Conservation (phyloP, 257 asterid genomes). For the Gentiana straminea region DNA sequence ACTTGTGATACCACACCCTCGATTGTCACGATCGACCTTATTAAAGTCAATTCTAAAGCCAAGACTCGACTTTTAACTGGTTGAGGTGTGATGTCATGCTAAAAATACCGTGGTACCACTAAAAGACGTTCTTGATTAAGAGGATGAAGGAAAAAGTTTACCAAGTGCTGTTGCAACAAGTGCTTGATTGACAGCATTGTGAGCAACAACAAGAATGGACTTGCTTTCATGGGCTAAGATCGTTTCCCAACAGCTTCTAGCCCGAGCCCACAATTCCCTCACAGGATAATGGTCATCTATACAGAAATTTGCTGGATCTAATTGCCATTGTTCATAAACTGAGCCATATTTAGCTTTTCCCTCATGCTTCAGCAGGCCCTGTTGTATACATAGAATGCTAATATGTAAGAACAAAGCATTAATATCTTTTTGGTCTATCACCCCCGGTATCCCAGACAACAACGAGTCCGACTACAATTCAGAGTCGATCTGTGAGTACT, state of each 20-base stretch:
- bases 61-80: too few species aligned
- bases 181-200: constrained; percentile 96
- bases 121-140: background rate
- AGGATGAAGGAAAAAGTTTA: constrained; percentile 14
- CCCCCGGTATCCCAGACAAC: too few species aligned
- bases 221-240: constrained; percentile 66
- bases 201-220: constrained; percentile 86
- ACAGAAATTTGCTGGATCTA: constrained; percentile 68
- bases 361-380: constrained; percentile 89
- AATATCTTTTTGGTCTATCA: too few species aligned
- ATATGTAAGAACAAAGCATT: background rate
- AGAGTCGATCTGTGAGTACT: too few species aligned
- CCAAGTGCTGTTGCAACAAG: constrained; percentile 94
- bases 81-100: too few species aligned
- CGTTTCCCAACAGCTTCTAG: constrained; percentile 71
- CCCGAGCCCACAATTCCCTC: constrained; percentile 86
- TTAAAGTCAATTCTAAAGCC: too few species aligned
- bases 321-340: constrained; percentile 86
- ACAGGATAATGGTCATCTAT: constrained; percentile 93
- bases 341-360: constrained; percentile 79
- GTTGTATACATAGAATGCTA: constrained; percentile 1
- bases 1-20: too few species aligned
- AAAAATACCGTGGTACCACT: too few species aligned
- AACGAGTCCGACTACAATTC: too few species aligned
- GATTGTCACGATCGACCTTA: too few species aligned